A percentile compares a stretch with the other conserved stretches of the same genome.
Evolutionary conservation across 2,329 filamentous ascomycete genomes (phyloP).

Genomic region (Clonostachys sp.): DNA sequence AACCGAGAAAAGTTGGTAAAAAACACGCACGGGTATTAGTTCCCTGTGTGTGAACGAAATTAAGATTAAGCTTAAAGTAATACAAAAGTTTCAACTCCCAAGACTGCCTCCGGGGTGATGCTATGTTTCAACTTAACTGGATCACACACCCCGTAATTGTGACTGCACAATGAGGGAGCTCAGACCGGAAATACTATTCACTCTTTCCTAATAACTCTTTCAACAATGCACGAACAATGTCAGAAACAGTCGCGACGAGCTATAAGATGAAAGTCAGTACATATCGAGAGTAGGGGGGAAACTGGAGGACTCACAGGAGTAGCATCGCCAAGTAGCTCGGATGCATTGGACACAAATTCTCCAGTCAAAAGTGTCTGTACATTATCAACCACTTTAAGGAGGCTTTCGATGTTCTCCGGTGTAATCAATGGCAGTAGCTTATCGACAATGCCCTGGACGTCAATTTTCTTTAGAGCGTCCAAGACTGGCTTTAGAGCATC

Average conservation of each 20-base stretch:
- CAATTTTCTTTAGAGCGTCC: conserved; percentile 27
- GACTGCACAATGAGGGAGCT: too few relatives aligned
- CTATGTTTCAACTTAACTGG: too few relatives aligned
- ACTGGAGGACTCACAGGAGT: conserved; percentile 25
- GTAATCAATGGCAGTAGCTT: conserved; percentile 32
- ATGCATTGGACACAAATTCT: conserved; percentile 34
- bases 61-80: too few relatives aligned
- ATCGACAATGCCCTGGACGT: conserved; percentile 26
- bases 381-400: conserved; percentile 28
- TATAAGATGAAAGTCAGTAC: conserved; percentile 4
- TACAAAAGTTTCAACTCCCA: too few relatives aligned
- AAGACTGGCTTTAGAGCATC: conserved; percentile 28
- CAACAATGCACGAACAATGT: conserved; percentile 22
- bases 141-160: too few relatives aligned
- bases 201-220: conserved; percentile 15
- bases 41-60: too few relatives aligned
- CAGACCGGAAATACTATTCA: too few relatives aligned
- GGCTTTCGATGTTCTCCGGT: conserved; percentile 25
- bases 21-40: too few relatives aligned
- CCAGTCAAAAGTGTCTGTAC: conserved; percentile 28
- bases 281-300: not conserved
- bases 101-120: too few relatives aligned
- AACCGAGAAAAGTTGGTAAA: too few relatives aligned
- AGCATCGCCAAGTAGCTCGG: conserved; percentile 34
- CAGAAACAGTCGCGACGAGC: conserved; percentile 23